Percentiles rank a stretch among this genome's conserved stretches.
Conservation (phyloP, 352 stramenopile genomes). For the Blastocystis sp. region DNA sequence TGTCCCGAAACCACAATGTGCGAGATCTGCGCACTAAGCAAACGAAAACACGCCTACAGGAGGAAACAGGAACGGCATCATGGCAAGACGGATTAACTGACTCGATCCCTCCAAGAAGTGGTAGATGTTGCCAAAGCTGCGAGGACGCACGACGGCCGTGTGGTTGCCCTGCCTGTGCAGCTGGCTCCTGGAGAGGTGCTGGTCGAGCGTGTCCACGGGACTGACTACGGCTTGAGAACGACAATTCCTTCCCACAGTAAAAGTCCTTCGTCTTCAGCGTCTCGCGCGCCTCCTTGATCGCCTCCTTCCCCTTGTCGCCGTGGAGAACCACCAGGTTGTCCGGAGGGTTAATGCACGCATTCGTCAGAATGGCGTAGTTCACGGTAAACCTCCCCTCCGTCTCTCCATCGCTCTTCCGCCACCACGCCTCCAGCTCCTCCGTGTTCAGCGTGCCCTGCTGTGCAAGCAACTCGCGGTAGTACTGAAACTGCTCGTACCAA, state of each 20-base stretch:
- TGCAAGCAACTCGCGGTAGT: slow-evolving; percentile 31
- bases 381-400: not conserved
- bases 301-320: not conserved
- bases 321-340: not conserved
- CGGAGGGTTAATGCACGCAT: slow-evolving; percentile 10
- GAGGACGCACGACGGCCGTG: slow-evolving; percentile 40
- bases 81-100: slow-evolving; percentile 34
- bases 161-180: not conserved
- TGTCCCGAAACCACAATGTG: slow-evolving; percentile 31
- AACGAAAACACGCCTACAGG: not conserved
- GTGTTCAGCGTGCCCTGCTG: not conserved
- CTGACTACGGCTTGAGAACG: not conserved
- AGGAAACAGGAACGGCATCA: slow-evolving; percentile 22
- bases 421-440: not conserved
- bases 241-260: not conserved
- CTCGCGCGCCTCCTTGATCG: not conserved
- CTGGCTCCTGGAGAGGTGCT: not conserved
- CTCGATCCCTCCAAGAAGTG: slow-evolving; percentile 58
- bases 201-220: not conserved
- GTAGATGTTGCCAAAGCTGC: slow-evolving; percentile 54
- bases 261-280: not conserved
- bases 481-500: slow-evolving; percentile 67
- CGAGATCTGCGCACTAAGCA: slow-evolving; percentile 6
- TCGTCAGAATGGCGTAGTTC: slow-evolving; percentile 39
- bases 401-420: not conserved